Evolutionary conservation across 2,329 filamentous ascomycete species (phyloP).

Genomic region (Colletotrichum tropicicola): DNA sequence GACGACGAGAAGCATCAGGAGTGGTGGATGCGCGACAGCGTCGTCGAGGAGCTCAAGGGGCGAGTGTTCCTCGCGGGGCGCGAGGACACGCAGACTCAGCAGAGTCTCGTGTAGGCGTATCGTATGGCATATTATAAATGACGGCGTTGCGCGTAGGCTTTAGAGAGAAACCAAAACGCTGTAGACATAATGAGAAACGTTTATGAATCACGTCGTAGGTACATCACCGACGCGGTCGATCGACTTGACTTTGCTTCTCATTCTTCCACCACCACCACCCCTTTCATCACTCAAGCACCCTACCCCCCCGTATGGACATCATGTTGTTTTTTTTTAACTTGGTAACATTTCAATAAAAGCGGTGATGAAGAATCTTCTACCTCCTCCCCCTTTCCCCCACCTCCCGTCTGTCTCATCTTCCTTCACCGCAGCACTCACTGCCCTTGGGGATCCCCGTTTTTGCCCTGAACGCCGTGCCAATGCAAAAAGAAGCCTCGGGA

Average conservation of each 20-base stretch:
- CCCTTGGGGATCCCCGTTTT: background rate
- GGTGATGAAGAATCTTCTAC: too few relatives aligned
- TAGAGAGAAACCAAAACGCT: too few relatives aligned
- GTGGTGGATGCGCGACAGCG: constrained; percentile 66
- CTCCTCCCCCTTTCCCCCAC: background rate
- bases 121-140: too few relatives aligned
- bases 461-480: constrained; percentile 33
- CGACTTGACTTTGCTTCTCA: too few relatives aligned
- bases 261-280: too few relatives aligned
- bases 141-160: too few relatives aligned
- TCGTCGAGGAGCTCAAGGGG: constrained; percentile 64
- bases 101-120: background rate
- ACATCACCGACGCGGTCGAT: too few relatives aligned
- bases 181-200: too few relatives aligned
- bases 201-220: too few relatives aligned
- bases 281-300: too few relatives aligned
- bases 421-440: background rate
- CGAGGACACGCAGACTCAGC: constrained; percentile 37
- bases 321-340: background rate
- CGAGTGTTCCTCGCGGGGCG: constrained; percentile 60
- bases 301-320: background rate
- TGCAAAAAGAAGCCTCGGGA: constrained; percentile 26
- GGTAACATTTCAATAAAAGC: too few relatives aligned
- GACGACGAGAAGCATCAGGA: constrained; percentile 41
- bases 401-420: background rate